Conservation (phyloP, 768 basidiomycete species). For the Boletus tylopilopsis region DNA sequence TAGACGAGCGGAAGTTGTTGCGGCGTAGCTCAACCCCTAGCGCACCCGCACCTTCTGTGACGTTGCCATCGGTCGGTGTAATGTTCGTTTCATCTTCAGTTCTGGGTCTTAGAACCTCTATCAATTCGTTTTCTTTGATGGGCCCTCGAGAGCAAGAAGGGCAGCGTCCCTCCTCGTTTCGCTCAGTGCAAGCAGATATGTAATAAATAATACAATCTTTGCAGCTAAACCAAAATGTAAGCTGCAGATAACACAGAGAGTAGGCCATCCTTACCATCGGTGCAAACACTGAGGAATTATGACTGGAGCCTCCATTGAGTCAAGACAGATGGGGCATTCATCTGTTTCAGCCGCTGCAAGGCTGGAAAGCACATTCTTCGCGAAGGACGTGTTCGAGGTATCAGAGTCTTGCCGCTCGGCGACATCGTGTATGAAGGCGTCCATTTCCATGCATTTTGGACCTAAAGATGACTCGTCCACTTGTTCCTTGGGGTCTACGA, state of each 20-base stretch:
- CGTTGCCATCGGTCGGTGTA: conserved; percentile 3
- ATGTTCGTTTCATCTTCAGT: conserved; percentile 1
- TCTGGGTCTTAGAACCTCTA: conserved; percentile 53
- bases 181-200: conserved; percentile 65
- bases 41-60: conserved; percentile 22
- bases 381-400: conserved; percentile 42
- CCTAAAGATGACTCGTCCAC: conserved; percentile 32
- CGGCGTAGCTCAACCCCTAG: conserved; percentile 58
- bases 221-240: conserved; percentile 50
- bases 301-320: conserved; percentile 66
- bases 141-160: conserved; percentile 77
- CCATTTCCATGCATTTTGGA: conserved; percentile 46
- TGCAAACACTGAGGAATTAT: conserved; percentile 77
- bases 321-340: conserved; percentile 83
- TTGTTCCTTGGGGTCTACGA: conserved; percentile 50
- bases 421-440: conserved; percentile 57
- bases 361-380: conserved; percentile 61
- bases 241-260: neutral
- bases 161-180: conserved; percentile 67
- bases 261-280: conserved; percentile 48
- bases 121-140: conserved; percentile 56
- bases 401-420: conserved; percentile 32
- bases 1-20: conserved; percentile 86
- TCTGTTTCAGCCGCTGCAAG: conserved; percentile 46
- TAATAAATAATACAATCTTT: conserved; percentile 85